Percentiles rank a stretch among this genome's conserved stretches.
These are phyloP conservation scores for Phytophthora sansomeana DNA, from an alignment of 352 stramenopile species.

Conservation along the genomic window DNA sequence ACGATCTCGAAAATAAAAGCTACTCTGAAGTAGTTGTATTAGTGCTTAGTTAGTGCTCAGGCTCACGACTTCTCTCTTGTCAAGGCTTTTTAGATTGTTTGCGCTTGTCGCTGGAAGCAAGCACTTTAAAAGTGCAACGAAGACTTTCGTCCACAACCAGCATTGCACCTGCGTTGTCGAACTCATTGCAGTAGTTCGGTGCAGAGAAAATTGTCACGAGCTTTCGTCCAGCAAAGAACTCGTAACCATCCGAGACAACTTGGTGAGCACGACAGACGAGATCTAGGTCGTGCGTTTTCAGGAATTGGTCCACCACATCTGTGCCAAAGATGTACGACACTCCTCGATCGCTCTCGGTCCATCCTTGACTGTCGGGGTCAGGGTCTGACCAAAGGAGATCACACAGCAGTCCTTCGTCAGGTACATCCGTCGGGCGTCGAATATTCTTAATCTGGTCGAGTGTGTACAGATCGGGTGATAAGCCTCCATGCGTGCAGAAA, in stretches of 20 bases:
- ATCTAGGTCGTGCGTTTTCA: slow-evolving; percentile 97
- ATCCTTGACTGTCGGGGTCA: slow-evolving; percentile 90
- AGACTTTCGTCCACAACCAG: slow-evolving; percentile 80
- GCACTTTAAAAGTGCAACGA: slow-evolving; percentile 85
- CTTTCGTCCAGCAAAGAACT: slow-evolving; percentile 99
- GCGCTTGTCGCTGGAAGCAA: slow-evolving; percentile 80
- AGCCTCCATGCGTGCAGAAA: slow-evolving; percentile 97
- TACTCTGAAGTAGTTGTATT: background rate
- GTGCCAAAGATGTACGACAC: slow-evolving; percentile 99
- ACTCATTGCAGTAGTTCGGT: slow-evolving; percentile 99
- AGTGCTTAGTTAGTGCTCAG: slow-evolving; percentile 3
- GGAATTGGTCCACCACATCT: slow-evolving; percentile 98
- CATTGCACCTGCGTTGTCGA: slow-evolving; percentile 98
- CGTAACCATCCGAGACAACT: slow-evolving; percentile 99
- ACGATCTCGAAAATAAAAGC: background rate
- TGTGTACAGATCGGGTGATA: slow-evolving; percentile 96
- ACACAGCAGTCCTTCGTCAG: slow-evolving; percentile 86
- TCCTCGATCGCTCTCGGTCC: slow-evolving; percentile 97
- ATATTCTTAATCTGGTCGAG: slow-evolving; percentile 97
- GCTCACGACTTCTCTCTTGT: background rate
- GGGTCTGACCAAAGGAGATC: slow-evolving; percentile 91
- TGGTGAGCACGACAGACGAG: slow-evolving; percentile 98
- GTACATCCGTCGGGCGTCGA: slow-evolving; percentile 81
- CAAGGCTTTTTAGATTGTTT: slow-evolving; percentile 48
- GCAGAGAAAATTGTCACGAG: slow-evolving; percentile 99